A percentile compares a stretch with the other conserved stretches of the same genome.
Conservation (phyloP, 1,139 yeast genomes). For the Taphrina pruni region DNA sequence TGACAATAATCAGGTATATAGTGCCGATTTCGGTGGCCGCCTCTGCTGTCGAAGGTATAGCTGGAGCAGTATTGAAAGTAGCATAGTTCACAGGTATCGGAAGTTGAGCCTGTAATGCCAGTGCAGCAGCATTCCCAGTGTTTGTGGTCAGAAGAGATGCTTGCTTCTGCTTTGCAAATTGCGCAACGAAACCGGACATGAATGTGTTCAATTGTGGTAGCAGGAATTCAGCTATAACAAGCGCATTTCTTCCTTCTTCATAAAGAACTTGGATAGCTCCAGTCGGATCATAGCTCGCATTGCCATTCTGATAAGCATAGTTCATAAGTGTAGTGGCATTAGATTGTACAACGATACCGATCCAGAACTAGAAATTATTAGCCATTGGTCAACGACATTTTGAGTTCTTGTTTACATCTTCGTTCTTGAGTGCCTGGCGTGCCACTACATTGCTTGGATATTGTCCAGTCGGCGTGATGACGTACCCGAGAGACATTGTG, state of each 20-base stretch:
- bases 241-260: conserved; percentile 37
- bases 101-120: conserved; percentile 20
- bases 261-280: conserved; percentile 36
- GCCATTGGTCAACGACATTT: neutral
- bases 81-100: conserved; percentile 33
- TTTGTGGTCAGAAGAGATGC: conserved; percentile 26
- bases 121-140: conserved; percentile 33
- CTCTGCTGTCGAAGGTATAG: conserved; percentile 29
- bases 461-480: conserved; percentile 10
- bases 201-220: conserved; percentile 24
- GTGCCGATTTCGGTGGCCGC: conserved; percentile 62
- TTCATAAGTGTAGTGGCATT: conserved; percentile 33
- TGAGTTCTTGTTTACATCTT: neutral
- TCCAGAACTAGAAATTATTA: conserved; percentile 11
- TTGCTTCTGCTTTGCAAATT: conserved; percentile 25
- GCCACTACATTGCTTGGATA: conserved; percentile 31
- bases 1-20: conserved; percentile 72
- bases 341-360: conserved; percentile 29
- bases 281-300: conserved; percentile 27
- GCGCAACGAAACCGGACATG: conserved; percentile 12
- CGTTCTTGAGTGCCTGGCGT: conserved; percentile 21
- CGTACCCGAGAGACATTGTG: conserved; percentile 27
- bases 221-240: conserved; percentile 22
- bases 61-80: conserved; percentile 27
- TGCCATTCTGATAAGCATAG: conserved; percentile 25